Evolutionary conservation across 2,329 filamentous ascomycete genomes (phyloP), one percentile per base, ranked within the genome.

Genomic region (Nothophaeocryptopus gaeumannii): DNA sequence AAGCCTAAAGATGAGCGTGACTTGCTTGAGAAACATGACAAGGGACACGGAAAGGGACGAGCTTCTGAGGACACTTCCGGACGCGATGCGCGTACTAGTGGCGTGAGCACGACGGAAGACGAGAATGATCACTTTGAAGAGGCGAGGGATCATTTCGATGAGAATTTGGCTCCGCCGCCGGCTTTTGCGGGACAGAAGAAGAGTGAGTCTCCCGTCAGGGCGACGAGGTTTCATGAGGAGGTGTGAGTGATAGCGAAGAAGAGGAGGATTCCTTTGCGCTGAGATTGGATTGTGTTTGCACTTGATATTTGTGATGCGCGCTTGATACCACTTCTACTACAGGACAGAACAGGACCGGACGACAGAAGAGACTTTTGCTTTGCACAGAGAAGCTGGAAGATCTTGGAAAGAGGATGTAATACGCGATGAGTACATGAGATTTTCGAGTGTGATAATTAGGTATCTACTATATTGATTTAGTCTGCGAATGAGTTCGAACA

Each of bases 171-270:
- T 39, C 72, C 72, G 33, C 68, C 70, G 12, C 70, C 72, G 33
- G 68, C 63, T 31, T 73, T 74, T 53, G 63, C 48, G 3, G 62
- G 61, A 4, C 58, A 64, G 55, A 53, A 44, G 40, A 67, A 64
- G 61, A 64, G 74, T 39, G 72, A 72, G 44, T 83, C 79, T 63
- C 79, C 80, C 0, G 75, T 58, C 4, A 45, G 57, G 32, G 57
- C 47, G 39, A 82, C 81, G 34, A 78, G 73, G 58, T 85, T 85
- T 57, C 72, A 71, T 40, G 82, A 85, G 68, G 77, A 79, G 54
- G 74, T 84, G 47, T 74, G 59, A 63, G 46, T 13, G 15, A 29
- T 5, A 5, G 8, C n/a, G 20, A 32, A n/a, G 20, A 38, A 31
- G 26, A 30, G 34, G 26, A 39, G 11, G 35, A 26, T 26, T 26